Conservation (phyloP, 2,329 filamentous ascomycete species). For the Claviceps digitariae region DNA sequence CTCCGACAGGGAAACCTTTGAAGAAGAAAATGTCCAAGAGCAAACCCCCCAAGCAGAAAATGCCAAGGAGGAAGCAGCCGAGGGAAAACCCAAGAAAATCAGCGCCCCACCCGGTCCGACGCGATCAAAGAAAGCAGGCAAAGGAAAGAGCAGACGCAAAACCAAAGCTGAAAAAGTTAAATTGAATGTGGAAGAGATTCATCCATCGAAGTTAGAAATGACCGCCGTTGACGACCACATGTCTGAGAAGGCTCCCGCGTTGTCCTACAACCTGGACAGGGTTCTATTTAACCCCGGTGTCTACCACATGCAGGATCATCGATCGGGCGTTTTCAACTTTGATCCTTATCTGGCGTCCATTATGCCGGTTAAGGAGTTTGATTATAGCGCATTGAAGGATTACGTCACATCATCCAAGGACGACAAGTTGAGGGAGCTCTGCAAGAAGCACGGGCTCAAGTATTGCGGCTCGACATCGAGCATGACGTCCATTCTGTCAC, state of each 20-base stretch:
- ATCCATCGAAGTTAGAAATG: constrained; percentile 13
- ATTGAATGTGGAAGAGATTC: constrained; percentile 17
- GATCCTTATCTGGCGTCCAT: constrained; percentile 87
- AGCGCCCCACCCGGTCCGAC: background rate
- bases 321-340: constrained; percentile 87
- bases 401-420: constrained; percentile 93
- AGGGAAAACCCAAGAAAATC: background rate
- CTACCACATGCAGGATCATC: constrained; percentile 78
- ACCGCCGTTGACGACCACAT: constrained; percentile 19
- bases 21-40: constrained; percentile 1
- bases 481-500: constrained; percentile 76
- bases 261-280: constrained; percentile 66
- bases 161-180: background rate
- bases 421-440: constrained; percentile 52
- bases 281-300: constrained; percentile 95
- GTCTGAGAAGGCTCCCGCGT: constrained; percentile 24
- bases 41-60: constrained; percentile 3
- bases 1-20: background rate
- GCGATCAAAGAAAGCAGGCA: background rate
- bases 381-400: constrained; percentile 71
- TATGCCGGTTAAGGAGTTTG: constrained; percentile 87
- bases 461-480: constrained; percentile 95
- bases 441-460: constrained; percentile 53
- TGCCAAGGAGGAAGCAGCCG: background rate
- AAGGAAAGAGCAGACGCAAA: constrained; percentile 4